Evolutionary conservation across 345 rosid species (phyloP).

Genomic region (Garcia nutans): DNA sequence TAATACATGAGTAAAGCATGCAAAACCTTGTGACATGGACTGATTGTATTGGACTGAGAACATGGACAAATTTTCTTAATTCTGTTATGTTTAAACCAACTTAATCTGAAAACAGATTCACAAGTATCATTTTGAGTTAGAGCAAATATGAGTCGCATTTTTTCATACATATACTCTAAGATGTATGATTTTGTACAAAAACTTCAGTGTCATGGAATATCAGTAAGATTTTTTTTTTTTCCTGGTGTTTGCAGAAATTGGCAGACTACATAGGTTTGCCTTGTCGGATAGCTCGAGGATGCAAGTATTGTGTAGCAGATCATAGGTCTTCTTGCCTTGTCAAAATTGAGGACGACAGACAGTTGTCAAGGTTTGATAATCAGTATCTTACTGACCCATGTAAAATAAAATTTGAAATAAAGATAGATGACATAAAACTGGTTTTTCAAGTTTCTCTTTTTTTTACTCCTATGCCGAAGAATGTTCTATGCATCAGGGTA

Average conservation of each 20-base stretch:
- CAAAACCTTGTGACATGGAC: background rate
- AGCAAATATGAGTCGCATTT: background rate
- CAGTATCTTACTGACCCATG: background rate
- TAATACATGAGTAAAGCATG: background rate
- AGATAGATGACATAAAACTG: background rate
- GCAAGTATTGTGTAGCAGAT: slow-evolving; percentile 78
- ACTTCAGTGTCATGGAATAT: background rate
- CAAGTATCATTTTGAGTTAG: background rate
- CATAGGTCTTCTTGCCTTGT: slow-evolving; percentile 93
- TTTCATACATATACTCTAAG: background rate
- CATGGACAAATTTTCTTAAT: background rate
- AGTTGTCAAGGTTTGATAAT: slow-evolving; percentile 54
- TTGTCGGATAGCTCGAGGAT: slow-evolving; percentile 95
- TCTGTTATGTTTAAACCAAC: background rate
- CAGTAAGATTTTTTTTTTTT: slow-evolving; percentile 12
- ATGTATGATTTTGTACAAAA: background rate
- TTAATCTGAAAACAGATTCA: background rate
- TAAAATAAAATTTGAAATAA: background rate
- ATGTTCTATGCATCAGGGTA: background rate
- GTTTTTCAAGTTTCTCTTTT: background rate
- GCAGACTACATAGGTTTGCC: slow-evolving; percentile 94
- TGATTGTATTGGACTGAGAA: background rate
- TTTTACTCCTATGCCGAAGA: background rate
- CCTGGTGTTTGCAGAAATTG: slow-evolving; percentile 70
- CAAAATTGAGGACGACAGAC: slow-evolving; percentile 73